Evolutionary conservation across 2,329 filamentous ascomycete species (phyloP), one percentile per base, ranked within the genome.

Genomic region (Alternaria infectoria): DNA sequence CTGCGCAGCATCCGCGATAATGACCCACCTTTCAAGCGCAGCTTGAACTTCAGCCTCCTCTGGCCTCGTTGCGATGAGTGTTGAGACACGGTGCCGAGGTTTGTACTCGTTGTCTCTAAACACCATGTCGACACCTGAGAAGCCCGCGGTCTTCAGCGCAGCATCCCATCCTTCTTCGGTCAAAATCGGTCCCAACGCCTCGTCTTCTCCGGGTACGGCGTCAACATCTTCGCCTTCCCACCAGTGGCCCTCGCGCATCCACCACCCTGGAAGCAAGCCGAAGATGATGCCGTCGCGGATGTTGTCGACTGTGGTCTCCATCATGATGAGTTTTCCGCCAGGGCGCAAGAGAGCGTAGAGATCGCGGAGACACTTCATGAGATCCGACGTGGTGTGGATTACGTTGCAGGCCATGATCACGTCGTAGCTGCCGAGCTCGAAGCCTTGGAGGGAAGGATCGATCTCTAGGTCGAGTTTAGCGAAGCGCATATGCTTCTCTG

Each of bases 161-260:
- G 26, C 68, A 52, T 76, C 67, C 76, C 75, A 79, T 40, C 67
- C 26, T 15, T 58, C 45, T 54, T 63, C 49, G 12, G 60, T 59
- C 5, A 65, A 21, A 36, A 57, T 47, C 13, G 61, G 61, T 4
- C 57, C 57, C 25, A 55, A 13, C 21, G 43, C 50, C 49, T 54
- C 49, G 43, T 62, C 47, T 19, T 62, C 60, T 7, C 54, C 59
- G 2, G 59, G 54, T 3, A 58, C 28, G 7, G 55, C 55, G 43
- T 59, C 55, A 12, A 54, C 59, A 17, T 62, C 47, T 1, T 62
- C 59, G n/a, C 59, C 60, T 4, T 54, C 60, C 60, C 60, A 62
- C 60, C 60, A 62, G 10, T 62, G 60, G 19, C 54, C 59, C 40
- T 62, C 59, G 36, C 59, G 54, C 59, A 62, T 54, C 60, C 57